A percentile compares a stretch with the other conserved stretches of the same genome.
These are phyloP conservation scores for Aspergillus baeticus DNA, from an alignment of 495 filamentous ascomycete genomes.

Conservation along the genomic window DNA sequence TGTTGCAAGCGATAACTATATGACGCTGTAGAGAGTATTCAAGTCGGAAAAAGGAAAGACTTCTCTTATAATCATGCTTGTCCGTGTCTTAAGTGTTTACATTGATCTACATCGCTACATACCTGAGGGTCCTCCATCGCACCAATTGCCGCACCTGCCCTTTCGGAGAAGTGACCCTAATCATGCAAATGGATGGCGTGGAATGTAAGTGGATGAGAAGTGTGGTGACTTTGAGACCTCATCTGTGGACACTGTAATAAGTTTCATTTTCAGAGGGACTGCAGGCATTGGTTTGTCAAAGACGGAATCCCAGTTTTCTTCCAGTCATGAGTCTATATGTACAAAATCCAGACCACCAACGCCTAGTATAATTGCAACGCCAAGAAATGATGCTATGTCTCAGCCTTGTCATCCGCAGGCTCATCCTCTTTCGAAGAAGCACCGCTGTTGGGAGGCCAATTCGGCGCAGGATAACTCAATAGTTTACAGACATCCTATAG, in stretches of 20 bases:
- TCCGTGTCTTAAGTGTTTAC: background rate
- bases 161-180: background rate
- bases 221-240: too few relatives aligned
- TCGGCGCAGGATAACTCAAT: slow-evolving; percentile 47
- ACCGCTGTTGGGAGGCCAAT: slow-evolving; percentile 27
- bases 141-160: background rate
- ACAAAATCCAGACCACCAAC: background rate
- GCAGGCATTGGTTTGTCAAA: too few relatives aligned
- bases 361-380: too few relatives aligned
- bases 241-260: too few relatives aligned
- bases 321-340: too few relatives aligned
- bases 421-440: background rate
- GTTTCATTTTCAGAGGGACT: too few relatives aligned
- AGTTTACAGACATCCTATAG: slow-evolving; percentile 47
- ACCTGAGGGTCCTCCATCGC: background rate
- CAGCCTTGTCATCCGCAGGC: background rate
- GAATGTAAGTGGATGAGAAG: background rate
- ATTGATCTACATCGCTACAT: background rate
- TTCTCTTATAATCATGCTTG: too few relatives aligned
- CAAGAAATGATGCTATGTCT: background rate
- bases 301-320: too few relatives aligned
- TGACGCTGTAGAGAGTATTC: too few relatives aligned
- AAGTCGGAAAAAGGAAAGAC: too few relatives aligned
- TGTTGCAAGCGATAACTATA: too few relatives aligned
- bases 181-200: background rate